These are phyloP conservation scores for Pisolithus albus DNA, from an alignment of 768 basidiomycete species.

Conservation along the genomic window DNA sequence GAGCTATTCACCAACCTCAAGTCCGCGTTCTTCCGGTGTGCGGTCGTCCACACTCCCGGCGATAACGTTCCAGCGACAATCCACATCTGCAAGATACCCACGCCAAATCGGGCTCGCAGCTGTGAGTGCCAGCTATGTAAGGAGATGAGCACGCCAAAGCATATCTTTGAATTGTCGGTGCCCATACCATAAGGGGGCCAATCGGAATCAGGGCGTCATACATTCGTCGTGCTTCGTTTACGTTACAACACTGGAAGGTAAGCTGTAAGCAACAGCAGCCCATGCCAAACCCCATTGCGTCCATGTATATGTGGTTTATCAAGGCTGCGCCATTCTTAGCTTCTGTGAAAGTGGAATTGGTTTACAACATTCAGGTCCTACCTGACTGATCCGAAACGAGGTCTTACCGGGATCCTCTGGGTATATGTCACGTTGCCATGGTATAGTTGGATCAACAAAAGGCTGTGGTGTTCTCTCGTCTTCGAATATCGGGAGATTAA, in stretches of 20 bases:
- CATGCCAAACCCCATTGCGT: conserved; percentile 99
- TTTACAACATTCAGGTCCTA: conserved; percentile 2
- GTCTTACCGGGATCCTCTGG: conserved; percentile 74
- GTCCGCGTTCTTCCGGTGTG: conserved; percentile 88
- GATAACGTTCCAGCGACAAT: conserved; percentile 98
- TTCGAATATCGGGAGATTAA: conserved; percentile 89
- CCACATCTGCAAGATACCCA: conserved; percentile 92
- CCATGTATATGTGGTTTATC: conserved; percentile 90
- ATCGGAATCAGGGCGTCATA: conserved; percentile 96
- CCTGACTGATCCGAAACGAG: conserved; percentile 4
- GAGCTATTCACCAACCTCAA: conserved; percentile 46
- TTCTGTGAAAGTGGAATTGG: conserved; percentile 38
- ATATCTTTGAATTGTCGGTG: background rate
- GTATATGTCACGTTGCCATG: conserved; percentile 77
- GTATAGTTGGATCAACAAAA: conserved; percentile 90
- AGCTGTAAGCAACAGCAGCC: conserved; percentile 97
- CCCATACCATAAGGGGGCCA: conserved; percentile 84
- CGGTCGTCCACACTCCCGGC: conserved; percentile 98
- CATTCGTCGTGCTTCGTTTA: conserved; percentile 83
- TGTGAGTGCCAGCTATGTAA: conserved; percentile 77
- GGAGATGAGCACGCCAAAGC: conserved; percentile 1
- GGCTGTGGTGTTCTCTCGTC: conserved; percentile 83
- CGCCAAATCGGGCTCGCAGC: conserved; percentile 94
- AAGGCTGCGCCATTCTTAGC: conserved; percentile 87
- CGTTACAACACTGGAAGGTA: conserved; percentile 95